Base-by-base conservation (phyloP, 257 asterid genomes). In the Oldenlandia corymbosa region DNA sequence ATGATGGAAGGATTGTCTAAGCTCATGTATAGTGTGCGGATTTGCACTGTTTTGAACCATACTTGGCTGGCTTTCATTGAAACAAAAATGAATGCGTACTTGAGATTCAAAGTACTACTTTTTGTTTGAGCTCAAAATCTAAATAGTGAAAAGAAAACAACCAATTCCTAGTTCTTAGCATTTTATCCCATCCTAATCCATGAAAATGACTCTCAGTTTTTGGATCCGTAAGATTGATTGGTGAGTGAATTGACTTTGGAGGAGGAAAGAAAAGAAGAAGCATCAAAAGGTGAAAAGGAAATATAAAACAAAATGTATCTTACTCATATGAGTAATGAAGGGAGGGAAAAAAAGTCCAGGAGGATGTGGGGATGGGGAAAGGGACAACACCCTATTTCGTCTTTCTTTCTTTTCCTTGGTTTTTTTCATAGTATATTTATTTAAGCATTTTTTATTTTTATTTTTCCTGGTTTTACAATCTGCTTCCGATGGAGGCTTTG, bases 351-450 rank as follows among this genome's bases (percentile, higher is more conserved):
- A 58, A 64, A 69, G 73, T 62, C n/a, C 49, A 58, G 48, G 68
- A 36, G 27, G 36, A 4, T 41, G 74, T 68, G 71, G 71, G 78
- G 68, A 10, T 30, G 10, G 18, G 31, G 74, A 64, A 74, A 69
- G 68, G 46, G 75, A 74, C 75, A 11, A 13, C 2, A 64, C 78
- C 50, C 7, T 27, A 2, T 34, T 5, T 11, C 18, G 18, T 11
- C 18, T 13, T 42, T 24, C 30, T 10, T 17, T 10, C 0, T 28
- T 9, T 5, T 63, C 6, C 6, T 4, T 4, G 39, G 39, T 4
- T 43, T 7, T 45, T 30, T 55, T 64, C 23, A 10, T 24, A 24
- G 20, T 10, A 17, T 24, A 1, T 14, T 51, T 23, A 1, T 47
- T 47, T 27, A 3, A 24, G 12, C 43, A 55, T 42, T 42, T 60